Evolutionary conservation across 2,329 filamentous ascomycete genomes (phyloP).

Genomic region (Verticillium nubilum): DNA sequence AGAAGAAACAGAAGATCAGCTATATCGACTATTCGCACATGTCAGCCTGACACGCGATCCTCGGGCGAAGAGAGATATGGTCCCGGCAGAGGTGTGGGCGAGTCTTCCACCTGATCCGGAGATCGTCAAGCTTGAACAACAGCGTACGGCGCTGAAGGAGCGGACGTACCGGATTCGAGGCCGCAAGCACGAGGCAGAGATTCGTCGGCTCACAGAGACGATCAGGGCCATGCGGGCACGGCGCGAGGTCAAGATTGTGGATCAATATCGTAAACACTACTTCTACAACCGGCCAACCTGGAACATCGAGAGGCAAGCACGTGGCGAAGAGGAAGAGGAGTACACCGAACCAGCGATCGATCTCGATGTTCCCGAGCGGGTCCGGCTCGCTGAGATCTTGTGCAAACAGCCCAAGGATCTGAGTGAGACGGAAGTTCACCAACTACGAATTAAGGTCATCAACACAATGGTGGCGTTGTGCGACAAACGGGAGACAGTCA

Average conservation of each 20-base stretch:
- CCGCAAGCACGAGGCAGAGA: constrained; percentile 15
- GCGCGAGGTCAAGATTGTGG: constrained; percentile 5
- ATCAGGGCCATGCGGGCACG: constrained; percentile 16
- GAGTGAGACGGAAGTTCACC: constrained; percentile 9
- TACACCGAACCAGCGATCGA: constrained; percentile 14
- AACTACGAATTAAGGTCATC: constrained; percentile 11
- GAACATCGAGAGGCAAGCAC: constrained; percentile 20
- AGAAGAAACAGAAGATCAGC: constrained; percentile 14
- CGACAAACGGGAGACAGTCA: constrained; percentile 15
- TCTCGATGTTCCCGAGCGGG: constrained; percentile 13
- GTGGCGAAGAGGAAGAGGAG: constrained; percentile 15
- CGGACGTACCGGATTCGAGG: constrained; percentile 18
- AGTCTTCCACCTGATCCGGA: constrained; percentile 18
- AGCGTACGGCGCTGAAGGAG: constrained; percentile 16
- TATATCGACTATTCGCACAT: constrained; percentile 15
- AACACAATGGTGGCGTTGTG: constrained; percentile 15
- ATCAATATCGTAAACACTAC: constrained; percentile 19
- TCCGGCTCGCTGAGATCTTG: constrained; percentile 12
- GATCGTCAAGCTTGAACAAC: constrained; percentile 16
- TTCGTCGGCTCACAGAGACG: constrained; percentile 15
- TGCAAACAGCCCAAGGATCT: constrained; percentile 10
- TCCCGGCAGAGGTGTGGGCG: constrained; percentile 21
- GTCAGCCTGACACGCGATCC: constrained; percentile 21
- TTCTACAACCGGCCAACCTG: constrained; percentile 19
- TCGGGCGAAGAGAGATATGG: constrained; percentile 19